A percentile compares a stretch with the other conserved stretches of the same genome.
Conservation (phyloP, 179 eudicot species). For the Nepenthes alata region DNA sequence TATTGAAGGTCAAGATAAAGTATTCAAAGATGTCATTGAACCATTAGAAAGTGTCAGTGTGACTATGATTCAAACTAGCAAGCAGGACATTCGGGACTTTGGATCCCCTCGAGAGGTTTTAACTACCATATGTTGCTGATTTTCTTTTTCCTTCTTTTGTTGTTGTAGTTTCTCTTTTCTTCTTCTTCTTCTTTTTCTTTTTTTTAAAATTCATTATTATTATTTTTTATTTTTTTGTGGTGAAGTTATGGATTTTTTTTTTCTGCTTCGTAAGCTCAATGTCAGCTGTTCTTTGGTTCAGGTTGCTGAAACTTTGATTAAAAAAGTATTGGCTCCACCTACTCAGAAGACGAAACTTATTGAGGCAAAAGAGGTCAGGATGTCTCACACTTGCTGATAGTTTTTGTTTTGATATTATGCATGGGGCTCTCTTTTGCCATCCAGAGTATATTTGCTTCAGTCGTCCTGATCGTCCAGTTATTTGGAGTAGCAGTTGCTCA, state of each 20-base stretch:
- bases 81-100: conserved; percentile 68
- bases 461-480: too few species aligned
- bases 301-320: conserved; percentile 83
- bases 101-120: conserved; percentile 83
- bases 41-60: conserved; percentile 94
- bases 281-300: conserved; percentile 16
- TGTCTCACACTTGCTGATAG: neutral
- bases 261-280: neutral
- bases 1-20: conserved; percentile 92
- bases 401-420: neutral
- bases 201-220: too few species aligned
- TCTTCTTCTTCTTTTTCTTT: too few species aligned
- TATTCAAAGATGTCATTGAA: conserved; percentile 92
- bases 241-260: neutral
- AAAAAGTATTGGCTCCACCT: conserved; percentile 76
- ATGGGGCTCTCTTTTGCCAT: neutral
- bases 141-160: conserved; percentile 2
- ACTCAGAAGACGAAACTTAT: conserved; percentile 77
- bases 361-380: conserved; percentile 71
- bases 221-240: neutral
- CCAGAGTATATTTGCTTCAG: neutral
- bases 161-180: neutral
- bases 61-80: conserved; percentile 55
- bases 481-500: too few species aligned
- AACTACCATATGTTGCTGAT: neutral